Base-by-base conservation (phyloP, 148 eudicot genomes). In the Persicaria tinctoria region DNA sequence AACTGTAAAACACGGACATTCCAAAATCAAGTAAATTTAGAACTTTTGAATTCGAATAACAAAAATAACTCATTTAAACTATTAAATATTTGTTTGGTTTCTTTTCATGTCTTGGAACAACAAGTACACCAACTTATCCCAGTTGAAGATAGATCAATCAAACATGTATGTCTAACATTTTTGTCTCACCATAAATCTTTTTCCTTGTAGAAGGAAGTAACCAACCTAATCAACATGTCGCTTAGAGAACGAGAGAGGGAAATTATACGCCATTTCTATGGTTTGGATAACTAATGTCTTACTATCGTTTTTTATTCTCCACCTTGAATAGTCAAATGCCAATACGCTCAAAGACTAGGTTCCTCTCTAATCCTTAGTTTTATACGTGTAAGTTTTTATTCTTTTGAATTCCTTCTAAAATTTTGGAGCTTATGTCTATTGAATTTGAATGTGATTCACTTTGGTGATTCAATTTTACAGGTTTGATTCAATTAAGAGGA, bases 231-330 rank as follows among this genome's bases (percentile, higher is more conserved):
- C 23, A 76, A 73, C 76, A 73, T 83, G 46, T 83, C 91, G 4
- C 87, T 95, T 32, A 75, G 89, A 75, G 91, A 87, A 75, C 83
- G 96, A 76, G 97, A 95, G 84, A 87, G 80, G 77, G 87, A 84
- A 38, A 92, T 92, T 12, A 84, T 95, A 84, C 92, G 93, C 47
- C 96, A 89, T 44, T 95, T 92, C 78, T 85, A 90, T 74, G 97
- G 97, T 54, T 79, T 95, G 75, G 94, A 95, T 76, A 84, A 82
- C 23, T 94, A 90, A 84, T 84, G 87, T 75, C 91, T 95, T 41
- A 95, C 96, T 23, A 23, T 23, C 27, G 27, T 23, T 23, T 23
- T 23, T 1, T 0, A 1, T 23, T 23, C 27, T 23, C 27, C 27
- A 0, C 27, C 27, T 23, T 1, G 27, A 23, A 23, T 23, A 23